Percentiles rank a stretch among this genome's conserved stretches.
These are phyloP conservation scores for Nakazawaea wickerhamii DNA, from an alignment of 805 yeast genomes.

Conservation along the genomic window DNA sequence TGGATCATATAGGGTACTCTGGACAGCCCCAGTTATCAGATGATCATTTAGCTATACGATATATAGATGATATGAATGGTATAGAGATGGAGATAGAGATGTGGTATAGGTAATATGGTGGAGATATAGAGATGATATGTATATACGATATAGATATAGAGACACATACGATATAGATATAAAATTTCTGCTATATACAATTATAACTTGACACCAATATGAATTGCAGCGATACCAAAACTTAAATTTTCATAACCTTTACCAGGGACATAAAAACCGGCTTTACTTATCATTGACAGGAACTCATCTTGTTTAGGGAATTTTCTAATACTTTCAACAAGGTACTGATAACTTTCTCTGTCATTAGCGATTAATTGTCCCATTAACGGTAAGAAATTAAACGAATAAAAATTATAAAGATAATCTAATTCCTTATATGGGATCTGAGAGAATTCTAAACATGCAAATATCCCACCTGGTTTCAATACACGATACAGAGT, in stretches of 20 bases:
- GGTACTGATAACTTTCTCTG: constrained; percentile 91
- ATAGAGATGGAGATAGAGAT: too few species aligned
- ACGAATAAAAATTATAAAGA: constrained; percentile 83
- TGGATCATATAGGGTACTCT: too few species aligned
- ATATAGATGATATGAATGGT: too few species aligned
- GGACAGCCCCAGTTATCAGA: too few species aligned
- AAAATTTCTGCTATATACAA: background rate
- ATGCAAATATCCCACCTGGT: constrained; percentile 97
- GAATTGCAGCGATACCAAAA: constrained; percentile 93
- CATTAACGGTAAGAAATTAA: constrained; percentile 82
- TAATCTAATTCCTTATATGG: constrained; percentile 70
- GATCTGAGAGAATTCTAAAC: constrained; percentile 92
- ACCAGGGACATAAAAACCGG: constrained; percentile 89
- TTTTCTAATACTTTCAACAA: constrained; percentile 88
- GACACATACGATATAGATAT: background rate
- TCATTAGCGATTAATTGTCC: constrained; percentile 96
- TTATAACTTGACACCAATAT: constrained; percentile 85
- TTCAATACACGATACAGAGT: constrained; percentile 94
- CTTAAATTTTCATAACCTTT: constrained; percentile 91
- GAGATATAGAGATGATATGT: too few species aligned
- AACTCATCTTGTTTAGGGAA: constrained; percentile 93
- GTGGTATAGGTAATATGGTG: too few species aligned
- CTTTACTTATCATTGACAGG: constrained; percentile 86
- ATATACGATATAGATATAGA: background rate
- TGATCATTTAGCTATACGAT: too few species aligned